Evolutionary conservation across 345 rosid species (phyloP).

Genomic region (Turnera subulata): DNA sequence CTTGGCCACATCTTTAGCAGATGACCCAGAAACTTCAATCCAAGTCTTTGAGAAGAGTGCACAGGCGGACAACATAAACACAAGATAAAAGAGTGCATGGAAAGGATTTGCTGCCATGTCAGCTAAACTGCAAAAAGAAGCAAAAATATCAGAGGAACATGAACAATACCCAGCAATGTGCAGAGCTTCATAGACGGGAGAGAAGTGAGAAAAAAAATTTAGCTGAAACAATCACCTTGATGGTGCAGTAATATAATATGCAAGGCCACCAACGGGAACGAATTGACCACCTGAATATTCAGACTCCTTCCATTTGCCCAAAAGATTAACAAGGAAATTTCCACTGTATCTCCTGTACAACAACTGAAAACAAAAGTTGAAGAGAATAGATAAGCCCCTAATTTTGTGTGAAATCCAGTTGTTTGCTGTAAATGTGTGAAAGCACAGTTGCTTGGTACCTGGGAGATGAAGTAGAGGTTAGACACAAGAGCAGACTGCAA

Average conservation of each 20-base stretch:
- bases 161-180: no score
- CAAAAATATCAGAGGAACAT: neutral
- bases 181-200: no score
- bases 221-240: conserved; percentile 41
- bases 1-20: conserved; percentile 81
- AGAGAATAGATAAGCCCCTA: neutral
- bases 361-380: conserved; percentile 40
- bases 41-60: conserved; percentile 88
- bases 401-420: no score
- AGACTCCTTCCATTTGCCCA: conserved; percentile 87
- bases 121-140: conserved; percentile 55
- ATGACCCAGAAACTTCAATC: conserved; percentile 90
- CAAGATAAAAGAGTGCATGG: conserved; percentile 78
- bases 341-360: conserved; percentile 74
- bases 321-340: conserved; percentile 71
- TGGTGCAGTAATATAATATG: conserved; percentile 81
- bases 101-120: conserved; percentile 93
- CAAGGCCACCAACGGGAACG: conserved; percentile 75
- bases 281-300: conserved; percentile 75
- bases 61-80: conserved; percentile 78
- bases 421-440: no score
- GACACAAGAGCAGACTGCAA: conserved; percentile 81
- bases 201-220: neutral
- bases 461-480: conserved; percentile 80
- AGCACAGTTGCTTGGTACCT: conserved; percentile 36